Evolutionary conservation across 164 flowering plant genomes (phyloP).

Genomic region (Annona squamosa): DNA sequence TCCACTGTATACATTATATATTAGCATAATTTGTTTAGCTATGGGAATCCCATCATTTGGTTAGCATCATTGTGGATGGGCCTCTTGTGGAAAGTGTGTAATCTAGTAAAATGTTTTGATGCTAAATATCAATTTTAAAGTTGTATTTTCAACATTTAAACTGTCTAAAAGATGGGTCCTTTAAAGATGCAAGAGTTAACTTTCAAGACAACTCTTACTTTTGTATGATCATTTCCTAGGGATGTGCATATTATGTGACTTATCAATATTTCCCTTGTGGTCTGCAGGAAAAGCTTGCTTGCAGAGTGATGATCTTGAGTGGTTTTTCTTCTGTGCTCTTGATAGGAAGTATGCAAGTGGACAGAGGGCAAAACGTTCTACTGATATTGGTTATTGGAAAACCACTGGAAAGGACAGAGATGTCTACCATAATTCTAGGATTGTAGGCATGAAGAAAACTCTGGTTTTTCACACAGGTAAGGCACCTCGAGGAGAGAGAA

Average conservation of each 20-base stretch:
- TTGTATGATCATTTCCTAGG: background rate
- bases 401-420: conserved; percentile 75
- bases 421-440: conserved; percentile 25
- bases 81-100: background rate
- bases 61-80: too few species aligned
- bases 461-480: conserved; percentile 60
- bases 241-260: background rate
- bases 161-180: too few species aligned
- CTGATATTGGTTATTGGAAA: conserved; percentile 79
- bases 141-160: background rate
- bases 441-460: conserved; percentile 69
- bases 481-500: conserved; percentile 58
- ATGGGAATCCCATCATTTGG: background rate
- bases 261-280: background rate
- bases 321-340: conserved; percentile 82
- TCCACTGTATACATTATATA: background rate
- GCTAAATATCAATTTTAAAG: too few species aligned
- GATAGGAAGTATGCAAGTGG: conserved; percentile 65
- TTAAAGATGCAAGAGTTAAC: background rate
- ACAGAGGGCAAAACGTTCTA: conserved; percentile 52
- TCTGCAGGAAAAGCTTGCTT: conserved; percentile 44
- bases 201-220: background rate
- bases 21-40: background rate
- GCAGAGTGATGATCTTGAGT: conserved; percentile 54
- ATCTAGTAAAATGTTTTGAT: background rate